Conservation (phyloP, 2,329 filamentous ascomycete species). For the Knufia fluminis region DNA sequence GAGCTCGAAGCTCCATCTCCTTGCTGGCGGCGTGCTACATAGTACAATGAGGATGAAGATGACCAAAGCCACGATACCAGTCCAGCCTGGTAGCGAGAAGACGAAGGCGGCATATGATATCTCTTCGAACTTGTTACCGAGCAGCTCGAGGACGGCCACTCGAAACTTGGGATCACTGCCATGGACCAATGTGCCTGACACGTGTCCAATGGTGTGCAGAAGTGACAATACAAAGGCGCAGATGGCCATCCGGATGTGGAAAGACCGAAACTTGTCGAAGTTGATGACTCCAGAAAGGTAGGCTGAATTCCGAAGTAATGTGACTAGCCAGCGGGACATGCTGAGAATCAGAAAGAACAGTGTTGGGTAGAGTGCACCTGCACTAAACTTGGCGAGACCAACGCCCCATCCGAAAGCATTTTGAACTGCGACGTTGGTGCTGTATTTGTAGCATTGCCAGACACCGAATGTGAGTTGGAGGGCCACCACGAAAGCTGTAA, state of each 20-base stretch:
- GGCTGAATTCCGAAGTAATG: constrained; percentile 1
- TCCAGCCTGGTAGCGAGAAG: constrained; percentile 2
- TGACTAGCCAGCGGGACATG: constrained; percentile 7
- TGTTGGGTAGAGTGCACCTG: constrained; percentile 5
- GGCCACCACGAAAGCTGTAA: not conserved
- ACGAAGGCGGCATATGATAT: not conserved
- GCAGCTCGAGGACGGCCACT: not conserved
- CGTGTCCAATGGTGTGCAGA: constrained; percentile 1
- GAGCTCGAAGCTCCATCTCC: constrained; percentile 4
- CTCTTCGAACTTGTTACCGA: not conserved
- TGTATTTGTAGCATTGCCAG: constrained; percentile 10
- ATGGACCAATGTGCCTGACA: not conserved
- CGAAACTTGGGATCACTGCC: not conserved
- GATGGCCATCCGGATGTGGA: constrained; percentile 6
- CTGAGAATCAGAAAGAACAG: constrained; percentile 6
- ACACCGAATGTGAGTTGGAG: constrained; percentile 3
- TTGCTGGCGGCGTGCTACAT: not conserved
- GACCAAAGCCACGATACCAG: not conserved
- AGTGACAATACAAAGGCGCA: constrained; percentile 1
- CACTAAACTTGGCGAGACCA: not conserved
- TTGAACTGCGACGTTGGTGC: not conserved
- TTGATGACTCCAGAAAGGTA: constrained; percentile 3
- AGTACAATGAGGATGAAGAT: constrained; percentile 1
- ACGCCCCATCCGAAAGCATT: constrained; percentile 2
- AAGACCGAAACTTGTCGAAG: constrained; percentile 4